phyloP scores from a whole-genome alignment of 2,329 filamentous ascomycete species.

The Zymoseptoria brevis region DNA sequence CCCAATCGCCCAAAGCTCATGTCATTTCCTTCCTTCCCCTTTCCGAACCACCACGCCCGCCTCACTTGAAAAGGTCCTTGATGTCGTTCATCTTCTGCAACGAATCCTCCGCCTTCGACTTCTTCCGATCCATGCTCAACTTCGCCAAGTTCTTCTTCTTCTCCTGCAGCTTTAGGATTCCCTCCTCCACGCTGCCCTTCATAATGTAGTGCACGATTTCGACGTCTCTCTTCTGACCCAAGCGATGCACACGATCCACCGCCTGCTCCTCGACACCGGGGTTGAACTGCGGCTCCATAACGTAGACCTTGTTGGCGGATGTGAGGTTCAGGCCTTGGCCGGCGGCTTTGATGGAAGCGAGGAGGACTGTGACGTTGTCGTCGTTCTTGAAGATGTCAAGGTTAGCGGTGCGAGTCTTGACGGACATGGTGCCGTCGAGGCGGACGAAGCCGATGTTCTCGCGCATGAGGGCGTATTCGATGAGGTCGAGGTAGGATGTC shows the following conservation, averaged over 20 bases:
- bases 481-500: slow-evolving; percentile 89
- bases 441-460: slow-evolving; percentile 63
- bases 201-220: slow-evolving; percentile 86
- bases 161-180: slow-evolving; percentile 79
- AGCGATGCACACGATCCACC: slow-evolving; percentile 81
- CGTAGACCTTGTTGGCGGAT: slow-evolving; percentile 75
- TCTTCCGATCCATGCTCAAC: slow-evolving; percentile 62
- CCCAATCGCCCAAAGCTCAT: no score
- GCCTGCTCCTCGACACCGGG: slow-evolving; percentile 92
- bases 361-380: slow-evolving; percentile 63
- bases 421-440: slow-evolving; percentile 85
- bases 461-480: slow-evolving; percentile 68
- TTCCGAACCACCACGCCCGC: not conserved
- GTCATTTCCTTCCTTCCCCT: no score
- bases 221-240: slow-evolving; percentile 84
- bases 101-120: slow-evolving; percentile 54
- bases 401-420: slow-evolving; percentile 62
- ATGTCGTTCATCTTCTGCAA: slow-evolving; percentile 58
- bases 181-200: slow-evolving; percentile 84
- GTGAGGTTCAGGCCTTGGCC: slow-evolving; percentile 89
- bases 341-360: slow-evolving; percentile 87
- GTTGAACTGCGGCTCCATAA: slow-evolving; percentile 99
- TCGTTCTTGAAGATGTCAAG: slow-evolving; percentile 73
- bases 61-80: slow-evolving; percentile 46
- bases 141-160: slow-evolving; percentile 90